Conservation (phyloP, 352 stramenopile genomes). For the Pythium apleroticum region DNA sequence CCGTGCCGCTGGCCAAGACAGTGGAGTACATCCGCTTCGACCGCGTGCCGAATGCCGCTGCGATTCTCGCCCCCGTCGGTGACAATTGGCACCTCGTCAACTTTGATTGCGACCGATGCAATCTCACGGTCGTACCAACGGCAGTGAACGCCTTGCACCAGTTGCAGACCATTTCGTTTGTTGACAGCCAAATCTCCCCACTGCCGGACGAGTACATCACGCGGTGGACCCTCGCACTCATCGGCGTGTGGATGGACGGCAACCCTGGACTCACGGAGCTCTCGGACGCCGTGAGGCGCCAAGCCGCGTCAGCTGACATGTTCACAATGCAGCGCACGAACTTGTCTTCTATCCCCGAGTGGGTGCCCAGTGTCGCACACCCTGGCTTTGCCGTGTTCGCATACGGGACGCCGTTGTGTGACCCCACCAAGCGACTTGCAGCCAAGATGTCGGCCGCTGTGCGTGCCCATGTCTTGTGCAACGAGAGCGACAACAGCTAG, state of each 20-base stretch:
- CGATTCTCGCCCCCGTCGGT: constrained; percentile 8
- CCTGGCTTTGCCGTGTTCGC: constrained; percentile 9
- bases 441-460: neutral
- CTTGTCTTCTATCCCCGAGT: constrained; percentile 8
- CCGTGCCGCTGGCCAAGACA: neutral
- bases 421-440: neutral
- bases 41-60: constrained; percentile 1
- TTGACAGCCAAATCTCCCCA: neutral
- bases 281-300: constrained; percentile 14
- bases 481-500: neutral
- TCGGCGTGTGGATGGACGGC: constrained; percentile 15
- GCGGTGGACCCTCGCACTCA: neutral
- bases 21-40: constrained; percentile 21
- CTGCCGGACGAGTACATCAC: constrained; percentile 14
- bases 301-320: constrained; percentile 6
- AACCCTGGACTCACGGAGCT: constrained; percentile 8
- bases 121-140: constrained; percentile 6
- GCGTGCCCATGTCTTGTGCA: neutral
- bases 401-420: constrained; percentile 25
- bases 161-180: constrained; percentile 9
- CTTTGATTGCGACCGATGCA: constrained; percentile 16
- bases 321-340: constrained; percentile 20
- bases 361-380: neutral
- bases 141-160: constrained; percentile 11
- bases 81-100: constrained; percentile 15